Evolutionary conservation across 2,329 filamentous ascomycete species (phyloP).

Genomic region (Magnaporthiopsis rhizophila): DNA sequence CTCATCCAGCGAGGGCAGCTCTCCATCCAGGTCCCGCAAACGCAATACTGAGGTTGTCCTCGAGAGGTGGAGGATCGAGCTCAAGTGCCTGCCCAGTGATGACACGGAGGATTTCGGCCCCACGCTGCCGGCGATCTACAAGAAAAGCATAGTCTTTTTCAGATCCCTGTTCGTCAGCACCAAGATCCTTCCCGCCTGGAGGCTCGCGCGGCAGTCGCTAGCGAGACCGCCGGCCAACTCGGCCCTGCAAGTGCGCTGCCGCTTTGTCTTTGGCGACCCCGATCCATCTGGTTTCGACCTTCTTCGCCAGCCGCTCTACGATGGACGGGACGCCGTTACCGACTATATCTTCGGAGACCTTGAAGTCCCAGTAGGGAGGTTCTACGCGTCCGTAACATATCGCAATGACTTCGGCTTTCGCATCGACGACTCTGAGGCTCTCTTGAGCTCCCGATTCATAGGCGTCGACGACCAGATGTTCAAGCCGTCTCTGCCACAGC

Average conservation of each 20-base stretch:
- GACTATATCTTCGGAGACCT: slow-evolving; percentile 76
- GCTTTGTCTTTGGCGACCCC: slow-evolving; percentile 58
- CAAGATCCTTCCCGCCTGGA: slow-evolving; percentile 79
- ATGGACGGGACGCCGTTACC: slow-evolving; percentile 58
- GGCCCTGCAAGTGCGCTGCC: slow-evolving; percentile 68
- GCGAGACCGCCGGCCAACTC: slow-evolving; percentile 58
- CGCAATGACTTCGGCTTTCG: slow-evolving; percentile 85
- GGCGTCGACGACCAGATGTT: slow-evolving; percentile 84
- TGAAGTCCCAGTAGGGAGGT: slow-evolving; percentile 76
- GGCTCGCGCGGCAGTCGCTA: slow-evolving; percentile 62
- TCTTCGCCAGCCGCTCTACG: slow-evolving; percentile 62
- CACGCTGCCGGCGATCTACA: slow-evolving; percentile 81
- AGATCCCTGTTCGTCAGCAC: slow-evolving; percentile 78
- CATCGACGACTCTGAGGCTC: slow-evolving; percentile 82
- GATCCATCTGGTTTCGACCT: slow-evolving; percentile 54
- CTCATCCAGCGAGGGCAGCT: slow-evolving; percentile 39
- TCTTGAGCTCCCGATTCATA: slow-evolving; percentile 90
- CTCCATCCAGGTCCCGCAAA: slow-evolving; percentile 28
- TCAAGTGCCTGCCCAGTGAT: slow-evolving; percentile 53
- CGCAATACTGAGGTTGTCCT: slow-evolving; percentile 68
- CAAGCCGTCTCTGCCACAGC: slow-evolving; percentile 63
- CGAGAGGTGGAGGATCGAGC: slow-evolving; percentile 83
- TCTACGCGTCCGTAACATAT: slow-evolving; percentile 76
- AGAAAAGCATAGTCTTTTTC: slow-evolving; percentile 93
- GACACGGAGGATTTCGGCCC: slow-evolving; percentile 49